A percentile compares a stretch with the other conserved stretches of the same genome.
Evolutionary conservation across 2,329 filamentous ascomycete genomes (phyloP).

Genomic region (Stemphylium beticola): DNA sequence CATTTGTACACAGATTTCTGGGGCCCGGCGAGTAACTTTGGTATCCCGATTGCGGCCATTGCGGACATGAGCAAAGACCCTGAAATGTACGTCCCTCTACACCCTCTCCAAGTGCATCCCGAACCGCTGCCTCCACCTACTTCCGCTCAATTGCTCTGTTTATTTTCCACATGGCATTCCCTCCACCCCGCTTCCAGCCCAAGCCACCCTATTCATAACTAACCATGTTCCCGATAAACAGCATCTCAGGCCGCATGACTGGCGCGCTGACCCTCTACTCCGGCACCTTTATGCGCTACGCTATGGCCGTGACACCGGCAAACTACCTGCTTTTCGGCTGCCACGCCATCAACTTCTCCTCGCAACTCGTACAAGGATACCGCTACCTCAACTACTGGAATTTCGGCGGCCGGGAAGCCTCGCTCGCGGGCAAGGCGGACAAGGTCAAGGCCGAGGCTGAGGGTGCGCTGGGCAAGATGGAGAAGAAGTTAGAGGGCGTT

Average conservation of each 20-base stretch:
- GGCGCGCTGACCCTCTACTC: slow-evolving; percentile 66
- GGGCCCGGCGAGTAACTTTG: slow-evolving; percentile 60
- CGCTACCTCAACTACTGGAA: slow-evolving; percentile 67
- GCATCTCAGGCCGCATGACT: slow-evolving; percentile 71
- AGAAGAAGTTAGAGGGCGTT: slow-evolving; percentile 10
- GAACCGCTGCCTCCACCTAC: no score
- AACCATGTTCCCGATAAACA: slow-evolving; percentile 35
- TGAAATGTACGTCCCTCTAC: slow-evolving; percentile 52
- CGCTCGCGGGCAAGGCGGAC: slow-evolving; percentile 46
- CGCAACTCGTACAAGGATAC: slow-evolving; percentile 67
- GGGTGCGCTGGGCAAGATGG: slow-evolving; percentile 8
- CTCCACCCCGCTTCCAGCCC: not conserved
- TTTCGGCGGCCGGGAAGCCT: slow-evolving; percentile 54
- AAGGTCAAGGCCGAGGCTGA: slow-evolving; percentile 10
- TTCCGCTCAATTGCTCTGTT: not conserved
- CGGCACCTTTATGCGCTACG: slow-evolving; percentile 70
- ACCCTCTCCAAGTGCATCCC: not conserved
- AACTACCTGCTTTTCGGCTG: slow-evolving; percentile 74
- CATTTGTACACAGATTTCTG: slow-evolving; percentile 54
- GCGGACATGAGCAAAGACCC: slow-evolving; percentile 62
- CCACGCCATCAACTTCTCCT: slow-evolving; percentile 69
- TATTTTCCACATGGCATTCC: not conserved
- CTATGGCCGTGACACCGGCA: slow-evolving; percentile 65
- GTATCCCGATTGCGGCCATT: slow-evolving; percentile 60
- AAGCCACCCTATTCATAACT: not conserved